Evolutionary conservation across 495 filamentous ascomycete genomes (phyloP).

Genomic region (Aspergillus asperescens): DNA sequence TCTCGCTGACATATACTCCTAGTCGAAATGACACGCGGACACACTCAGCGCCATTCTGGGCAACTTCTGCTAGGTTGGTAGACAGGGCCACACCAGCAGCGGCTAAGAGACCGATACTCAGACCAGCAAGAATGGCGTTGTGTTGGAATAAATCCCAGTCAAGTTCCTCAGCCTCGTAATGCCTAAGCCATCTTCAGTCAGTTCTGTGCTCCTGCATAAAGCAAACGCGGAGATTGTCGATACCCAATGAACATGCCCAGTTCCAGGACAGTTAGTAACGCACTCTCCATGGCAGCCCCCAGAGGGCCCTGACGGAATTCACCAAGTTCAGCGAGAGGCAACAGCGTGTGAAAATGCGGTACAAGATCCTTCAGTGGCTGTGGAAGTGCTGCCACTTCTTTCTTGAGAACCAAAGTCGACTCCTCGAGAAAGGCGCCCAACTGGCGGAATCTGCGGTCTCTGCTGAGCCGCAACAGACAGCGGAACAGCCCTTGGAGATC

Average conservation of each 20-base stretch:
- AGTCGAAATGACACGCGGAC: constrained; percentile 34
- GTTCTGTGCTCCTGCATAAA: background rate
- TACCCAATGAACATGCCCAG: constrained; percentile 8
- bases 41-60: constrained; percentile 2
- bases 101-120: constrained; percentile 38
- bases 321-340: background rate
- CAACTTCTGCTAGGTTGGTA: constrained; percentile 20
- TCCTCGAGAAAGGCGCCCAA: constrained; percentile 1
- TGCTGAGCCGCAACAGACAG: background rate
- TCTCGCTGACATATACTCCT: constrained; percentile 29
- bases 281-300: constrained; percentile 17
- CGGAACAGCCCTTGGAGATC: constrained; percentile 7
- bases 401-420: constrained; percentile 5
- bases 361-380: constrained; percentile 2
- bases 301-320: constrained; percentile 1
- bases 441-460: constrained; percentile 5
- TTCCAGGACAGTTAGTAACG: constrained; percentile 9
- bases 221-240: background rate
- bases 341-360: constrained; percentile 2
- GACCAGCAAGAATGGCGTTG: constrained; percentile 28
- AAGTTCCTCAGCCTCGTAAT: constrained; percentile 16
- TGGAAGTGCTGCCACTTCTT: background rate
- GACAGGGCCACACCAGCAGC: constrained; percentile 35
- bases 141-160: constrained; percentile 21
- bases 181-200: constrained; percentile 4